Evolutionary conservation across 768 basidiomycete species (phyloP).

Genomic region (Pleurotus giganteus): DNA sequence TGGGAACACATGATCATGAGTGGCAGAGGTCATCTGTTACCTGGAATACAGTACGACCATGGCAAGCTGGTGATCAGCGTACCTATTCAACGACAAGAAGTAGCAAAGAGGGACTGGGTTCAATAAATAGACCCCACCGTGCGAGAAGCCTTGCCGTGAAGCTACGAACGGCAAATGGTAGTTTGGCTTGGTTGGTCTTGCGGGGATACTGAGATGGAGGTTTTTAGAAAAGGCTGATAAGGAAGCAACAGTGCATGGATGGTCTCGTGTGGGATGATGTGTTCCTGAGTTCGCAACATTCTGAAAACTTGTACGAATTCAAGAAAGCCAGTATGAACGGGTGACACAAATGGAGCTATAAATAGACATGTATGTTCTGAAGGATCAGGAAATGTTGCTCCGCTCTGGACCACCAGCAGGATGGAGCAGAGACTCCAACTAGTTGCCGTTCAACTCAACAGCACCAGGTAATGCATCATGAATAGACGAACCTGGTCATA

Average conservation of each 20-base stretch:
- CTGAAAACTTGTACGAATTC: too few relatives aligned
- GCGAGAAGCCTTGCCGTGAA: too few relatives aligned
- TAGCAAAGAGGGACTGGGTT: not conserved
- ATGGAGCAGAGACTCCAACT: constrained; percentile 4
- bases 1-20: too few relatives aligned
- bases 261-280: too few relatives aligned
- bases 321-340: not conserved
- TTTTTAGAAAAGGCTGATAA: too few relatives aligned
- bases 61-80: too few relatives aligned
- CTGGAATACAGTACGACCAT: too few relatives aligned
- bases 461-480: not conserved
- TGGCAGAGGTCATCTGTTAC: too few relatives aligned
- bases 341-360: not conserved
- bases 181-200: not conserved
- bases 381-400: constrained; percentile 1
- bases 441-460: not conserved
- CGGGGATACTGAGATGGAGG: too few relatives aligned
- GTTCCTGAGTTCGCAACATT: too few relatives aligned
- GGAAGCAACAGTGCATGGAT: too few relatives aligned
- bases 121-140: not conserved
- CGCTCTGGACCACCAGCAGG: not conserved
- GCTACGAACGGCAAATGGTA: too few relatives aligned
- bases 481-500: not conserved
- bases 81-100: not conserved
- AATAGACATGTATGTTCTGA: not conserved